Evolutionary conservation across 306 rosid genomes (phyloP).

Genomic region (Echinosophora koreensis): DNA sequence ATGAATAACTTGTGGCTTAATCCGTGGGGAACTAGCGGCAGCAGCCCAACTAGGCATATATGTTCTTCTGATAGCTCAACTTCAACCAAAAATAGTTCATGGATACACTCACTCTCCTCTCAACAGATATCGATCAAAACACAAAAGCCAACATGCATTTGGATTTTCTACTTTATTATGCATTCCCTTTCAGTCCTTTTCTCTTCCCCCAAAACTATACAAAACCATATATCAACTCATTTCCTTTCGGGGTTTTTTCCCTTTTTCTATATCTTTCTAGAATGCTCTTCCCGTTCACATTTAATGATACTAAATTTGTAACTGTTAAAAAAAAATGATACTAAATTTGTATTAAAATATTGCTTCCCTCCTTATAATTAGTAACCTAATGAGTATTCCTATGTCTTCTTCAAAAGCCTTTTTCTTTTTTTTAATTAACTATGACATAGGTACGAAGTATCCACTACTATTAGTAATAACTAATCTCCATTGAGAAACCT

Average conservation of each 20-base stretch:
- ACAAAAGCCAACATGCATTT: slow-evolving; percentile 25
- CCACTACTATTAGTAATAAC: no score
- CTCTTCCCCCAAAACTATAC: neutral
- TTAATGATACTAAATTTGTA: neutral
- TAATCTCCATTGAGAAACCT: no score
- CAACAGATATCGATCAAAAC: slow-evolving; percentile 30
- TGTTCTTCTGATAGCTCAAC: slow-evolving; percentile 40
- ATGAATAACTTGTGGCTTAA: slow-evolving; percentile 46
- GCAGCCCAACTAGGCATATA: neutral
- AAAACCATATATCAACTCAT: neutral
- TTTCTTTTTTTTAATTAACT: no score
- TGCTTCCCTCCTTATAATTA: slow-evolving; percentile 34
- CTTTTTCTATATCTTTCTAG: neutral
- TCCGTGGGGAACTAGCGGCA: slow-evolving; percentile 32
- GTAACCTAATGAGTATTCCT: slow-evolving; percentile 36
- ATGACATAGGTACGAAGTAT: no score
- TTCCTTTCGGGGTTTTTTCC: neutral
- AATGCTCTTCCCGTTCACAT: slow-evolving; percentile 11
- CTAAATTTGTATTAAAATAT: slow-evolving; percentile 1
- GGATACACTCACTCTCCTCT: slow-evolving; percentile 51
- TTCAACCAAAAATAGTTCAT: slow-evolving; percentile 44
- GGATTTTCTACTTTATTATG: slow-evolving; percentile 38
- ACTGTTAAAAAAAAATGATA: no score
- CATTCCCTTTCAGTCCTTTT: slow-evolving; percentile 37
- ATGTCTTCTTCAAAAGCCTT: no score